Conservation (phyloP, 805 yeast species). For the Lipomyces orientalis region DNA sequence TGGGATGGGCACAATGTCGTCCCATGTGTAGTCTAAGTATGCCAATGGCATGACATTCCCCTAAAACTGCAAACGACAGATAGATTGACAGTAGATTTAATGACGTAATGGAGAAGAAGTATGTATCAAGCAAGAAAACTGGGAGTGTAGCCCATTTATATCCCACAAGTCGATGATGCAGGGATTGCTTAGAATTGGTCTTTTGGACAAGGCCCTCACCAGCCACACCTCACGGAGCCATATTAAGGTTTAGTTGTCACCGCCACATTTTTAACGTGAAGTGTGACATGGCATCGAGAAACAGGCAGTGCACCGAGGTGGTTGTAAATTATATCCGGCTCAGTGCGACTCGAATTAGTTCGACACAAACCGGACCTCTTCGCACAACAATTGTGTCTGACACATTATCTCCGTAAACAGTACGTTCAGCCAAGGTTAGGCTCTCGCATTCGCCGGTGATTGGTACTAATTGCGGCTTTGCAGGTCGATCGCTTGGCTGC, state of each 20-base stretch:
- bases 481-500: not conserved
- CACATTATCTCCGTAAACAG: not conserved
- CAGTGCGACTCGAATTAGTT: not conserved
- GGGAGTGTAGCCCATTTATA: not conserved
- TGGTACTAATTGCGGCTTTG: not conserved
- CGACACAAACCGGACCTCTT: not conserved
- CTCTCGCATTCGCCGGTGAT: no score
- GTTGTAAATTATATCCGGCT: not conserved
- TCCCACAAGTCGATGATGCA: not conserved
- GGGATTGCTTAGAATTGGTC: not conserved
- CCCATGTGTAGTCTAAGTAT: constrained; percentile 43
- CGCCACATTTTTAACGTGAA: not conserved
- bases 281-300: not conserved
- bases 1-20: constrained; percentile 42
- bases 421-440: not conserved
- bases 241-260: not conserved
- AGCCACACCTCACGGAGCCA: not conserved
- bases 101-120: not conserved
- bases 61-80: not conserved
- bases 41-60: constrained; percentile 2
- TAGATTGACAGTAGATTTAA: not conserved
- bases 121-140: not conserved
- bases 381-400: not conserved
- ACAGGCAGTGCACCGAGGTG: not conserved
- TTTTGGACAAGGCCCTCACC: not conserved